Evolutionary conservation across 2,329 filamentous ascomycete genomes (phyloP).

Genomic region (Apiospora kogelbergensis): DNA sequence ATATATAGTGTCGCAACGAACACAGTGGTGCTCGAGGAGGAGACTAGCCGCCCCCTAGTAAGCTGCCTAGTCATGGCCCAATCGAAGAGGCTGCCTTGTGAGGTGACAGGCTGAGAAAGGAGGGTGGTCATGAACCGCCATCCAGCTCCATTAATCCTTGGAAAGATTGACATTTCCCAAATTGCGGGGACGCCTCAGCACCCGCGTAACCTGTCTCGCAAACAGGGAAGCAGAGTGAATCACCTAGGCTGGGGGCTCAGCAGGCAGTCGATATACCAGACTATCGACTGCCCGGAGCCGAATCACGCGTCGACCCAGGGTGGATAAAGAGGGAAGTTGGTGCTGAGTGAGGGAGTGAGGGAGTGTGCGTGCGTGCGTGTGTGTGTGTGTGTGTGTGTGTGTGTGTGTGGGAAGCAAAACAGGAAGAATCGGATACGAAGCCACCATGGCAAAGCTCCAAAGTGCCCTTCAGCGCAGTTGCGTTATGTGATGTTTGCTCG

Average conservation of each 20-base stretch:
- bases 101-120: slow-evolving; percentile 23
- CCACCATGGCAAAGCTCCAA: not conserved
- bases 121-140: slow-evolving; percentile 30
- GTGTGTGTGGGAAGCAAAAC: not conserved
- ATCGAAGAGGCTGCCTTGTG: slow-evolving; percentile 32
- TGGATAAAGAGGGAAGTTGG: not conserved
- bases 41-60: slow-evolving; percentile 19
- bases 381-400: not conserved
- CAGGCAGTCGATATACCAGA: not conserved
- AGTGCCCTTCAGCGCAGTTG: not conserved
- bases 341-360: too few species aligned
- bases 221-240: slow-evolving; percentile 22
- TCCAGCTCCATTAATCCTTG: slow-evolving; percentile 15
- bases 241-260: slow-evolving; percentile 13
- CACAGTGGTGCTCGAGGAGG: not conserved
- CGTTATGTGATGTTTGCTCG: not conserved
- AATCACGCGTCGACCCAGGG: slow-evolving; percentile 9
- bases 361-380: not conserved
- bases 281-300: not conserved
- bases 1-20: slow-evolving; percentile 23
- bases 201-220: slow-evolving; percentile 6
- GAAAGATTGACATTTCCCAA: slow-evolving; percentile 18
- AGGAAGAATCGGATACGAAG: slow-evolving; percentile 3
- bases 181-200: slow-evolving; percentile 20
- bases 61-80: slow-evolving; percentile 32